Conservation (phyloP, 441 rosid species). For the Raphanus hybrid region DNA sequence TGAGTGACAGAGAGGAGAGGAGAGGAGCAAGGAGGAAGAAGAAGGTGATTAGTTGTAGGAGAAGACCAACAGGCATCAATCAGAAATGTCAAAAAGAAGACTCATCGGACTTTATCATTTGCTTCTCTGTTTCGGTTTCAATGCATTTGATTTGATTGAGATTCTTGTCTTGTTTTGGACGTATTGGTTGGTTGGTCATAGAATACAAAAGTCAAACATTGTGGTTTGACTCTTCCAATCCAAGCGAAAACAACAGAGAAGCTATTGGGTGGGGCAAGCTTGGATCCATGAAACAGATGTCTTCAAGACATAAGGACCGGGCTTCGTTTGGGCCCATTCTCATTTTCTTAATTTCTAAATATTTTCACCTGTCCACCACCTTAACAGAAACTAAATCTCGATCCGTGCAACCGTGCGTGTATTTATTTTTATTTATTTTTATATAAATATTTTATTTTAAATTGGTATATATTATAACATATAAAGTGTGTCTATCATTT, state of each 20-base stretch:
- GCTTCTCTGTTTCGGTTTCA: background rate
- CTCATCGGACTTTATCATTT: constrained; percentile 3
- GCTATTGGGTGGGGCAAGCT: background rate
- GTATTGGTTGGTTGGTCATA: background rate
- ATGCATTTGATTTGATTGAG: background rate
- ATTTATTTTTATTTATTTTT: too few species aligned
- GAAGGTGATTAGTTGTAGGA: constrained; percentile 15
- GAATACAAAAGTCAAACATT: constrained; percentile 12
- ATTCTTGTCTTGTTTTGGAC: constrained; percentile 23
- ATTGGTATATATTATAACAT: too few species aligned
- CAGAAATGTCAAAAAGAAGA: constrained; percentile 7
- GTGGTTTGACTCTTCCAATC: constrained; percentile 30
- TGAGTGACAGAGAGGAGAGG: constrained; percentile 12
- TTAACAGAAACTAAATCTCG: too few species aligned
- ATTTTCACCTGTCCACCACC: background rate
- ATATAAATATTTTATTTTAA: too few species aligned
- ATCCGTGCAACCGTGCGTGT: too few species aligned
- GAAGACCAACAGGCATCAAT: constrained; percentile 21
- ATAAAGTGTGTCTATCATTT: too few species aligned
- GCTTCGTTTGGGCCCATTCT: background rate
- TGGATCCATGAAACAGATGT: background rate
- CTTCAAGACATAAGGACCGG: background rate
- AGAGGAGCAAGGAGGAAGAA: background rate
- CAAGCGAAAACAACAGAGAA: background rate
- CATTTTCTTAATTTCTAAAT: background rate